Percentiles rank a stretch among this genome's conserved stretches.
Evolutionary conservation across 163 green algal genomes (phyloP).

Genomic region (Scenedesmus sp.): DNA sequence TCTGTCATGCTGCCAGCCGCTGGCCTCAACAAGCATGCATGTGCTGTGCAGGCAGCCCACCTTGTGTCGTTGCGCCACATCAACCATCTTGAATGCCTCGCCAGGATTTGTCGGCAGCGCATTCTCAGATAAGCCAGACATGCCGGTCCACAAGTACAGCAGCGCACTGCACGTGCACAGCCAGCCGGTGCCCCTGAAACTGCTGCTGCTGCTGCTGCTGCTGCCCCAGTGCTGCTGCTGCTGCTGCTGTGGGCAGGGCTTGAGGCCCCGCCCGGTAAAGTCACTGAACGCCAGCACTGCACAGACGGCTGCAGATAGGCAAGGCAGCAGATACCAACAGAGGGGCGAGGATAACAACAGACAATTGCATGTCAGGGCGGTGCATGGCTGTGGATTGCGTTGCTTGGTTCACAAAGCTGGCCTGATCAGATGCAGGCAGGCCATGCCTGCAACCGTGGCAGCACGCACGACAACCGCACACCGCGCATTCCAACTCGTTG

Average conservation of each 20-base stretch:
- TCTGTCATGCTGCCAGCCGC: too few relatives aligned
- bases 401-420: too few relatives aligned
- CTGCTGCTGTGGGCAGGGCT: constrained; percentile 3
- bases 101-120: constrained; percentile 65
- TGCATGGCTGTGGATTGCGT: too few relatives aligned
- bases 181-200: constrained; percentile 36
- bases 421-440: too few relatives aligned
- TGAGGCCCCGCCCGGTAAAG: background rate
- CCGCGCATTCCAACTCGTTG: too few relatives aligned
- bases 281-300: constrained; percentile 38
- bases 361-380: too few relatives aligned
- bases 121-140: constrained; percentile 53
- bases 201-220: constrained; percentile 28
- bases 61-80: constrained; percentile 58
- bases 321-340: background rate
- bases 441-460: too few relatives aligned
- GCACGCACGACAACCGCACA: too few relatives aligned
- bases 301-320: constrained; percentile 46
- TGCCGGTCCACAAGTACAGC: constrained; percentile 63
- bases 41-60: background rate
- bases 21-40: background rate
- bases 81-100: constrained; percentile 61
- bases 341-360: too few relatives aligned
- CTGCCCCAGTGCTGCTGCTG: constrained; percentile 51
- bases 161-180: constrained; percentile 42